A percentile compares a stretch with the other conserved stretches of the same genome.
Evolutionary conservation across 208 protist species (phyloP).

Genomic region (Herpetomonas samuelpessoai): DNA sequence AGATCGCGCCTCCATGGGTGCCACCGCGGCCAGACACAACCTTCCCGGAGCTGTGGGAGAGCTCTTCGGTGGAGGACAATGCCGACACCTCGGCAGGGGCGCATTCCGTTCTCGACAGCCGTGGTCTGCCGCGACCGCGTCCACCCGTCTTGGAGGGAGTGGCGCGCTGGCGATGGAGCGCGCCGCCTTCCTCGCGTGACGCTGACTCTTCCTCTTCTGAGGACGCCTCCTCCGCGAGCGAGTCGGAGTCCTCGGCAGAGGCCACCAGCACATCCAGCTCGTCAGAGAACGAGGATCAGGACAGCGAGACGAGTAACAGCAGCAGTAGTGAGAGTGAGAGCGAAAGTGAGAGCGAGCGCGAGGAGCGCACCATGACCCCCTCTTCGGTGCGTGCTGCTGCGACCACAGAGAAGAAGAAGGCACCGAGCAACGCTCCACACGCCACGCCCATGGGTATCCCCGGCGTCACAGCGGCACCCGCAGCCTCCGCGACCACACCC

Average conservation of each 20-base stretch:
- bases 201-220: neutral
- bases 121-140: constrained; percentile 11
- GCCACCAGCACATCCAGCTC: neutral
- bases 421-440: no score
- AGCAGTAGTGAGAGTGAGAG: constrained; percentile 10
- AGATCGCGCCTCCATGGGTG: constrained; percentile 27
- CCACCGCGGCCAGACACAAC: constrained; percentile 29
- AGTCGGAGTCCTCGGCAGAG: no score
- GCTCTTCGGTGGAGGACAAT: constrained; percentile 50
- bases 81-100: constrained; percentile 19
- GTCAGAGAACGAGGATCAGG: constrained; percentile 5
- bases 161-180: constrained; percentile 48
- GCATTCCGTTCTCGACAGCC: constrained; percentile 17
- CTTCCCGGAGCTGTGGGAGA: constrained; percentile 44
- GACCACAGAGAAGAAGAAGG: constrained; percentile 1
- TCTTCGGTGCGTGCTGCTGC: no score
- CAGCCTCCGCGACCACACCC: neutral
- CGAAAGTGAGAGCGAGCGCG: neutral
- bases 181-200: constrained; percentile 22
- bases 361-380: no score
- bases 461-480: neutral
- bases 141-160: constrained; percentile 18
- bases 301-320: constrained; percentile 9
- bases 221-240: no score
- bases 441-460: neutral